Base-by-base conservation (phyloP, 306 rosid species). In the Pyrus betulifolia region DNA sequence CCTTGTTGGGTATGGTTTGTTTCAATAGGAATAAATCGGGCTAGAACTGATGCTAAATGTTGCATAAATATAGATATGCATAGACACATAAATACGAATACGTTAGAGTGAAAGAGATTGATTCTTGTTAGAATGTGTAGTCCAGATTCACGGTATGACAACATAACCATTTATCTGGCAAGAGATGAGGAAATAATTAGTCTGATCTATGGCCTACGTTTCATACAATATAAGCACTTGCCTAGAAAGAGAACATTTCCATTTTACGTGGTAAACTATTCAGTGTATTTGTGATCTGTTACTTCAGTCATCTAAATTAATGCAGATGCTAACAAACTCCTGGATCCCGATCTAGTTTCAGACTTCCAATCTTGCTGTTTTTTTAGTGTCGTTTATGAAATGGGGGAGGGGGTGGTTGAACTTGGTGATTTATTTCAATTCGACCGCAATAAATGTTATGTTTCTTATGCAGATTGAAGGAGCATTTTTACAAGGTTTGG, bases 401-500 rank as follows among this genome's bases (percentile, higher is more conserved):
- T n/a, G 15, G 33, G 67, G 51, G 4, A 33, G 22, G 30, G n/a
- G 31, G 5, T 14, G 45, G 66, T 33, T 8, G 54, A 22, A 72
- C 35, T n/a, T 0, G 31, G 51, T 31, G 25, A 21, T 21, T 19
- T 68, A 2, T 12, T 65, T 42, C 19, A 68, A 12, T 40, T n/a
- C 1, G 28, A 10, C 49, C 21, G 23, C 70, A 67, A 38, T 10
- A 67, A 17, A 10, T 75, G 6, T 79, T 74, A 74, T 72, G 52
- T 46, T 71, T 71, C 65, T 45, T 59, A 64, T 62, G 76, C 85
- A 95, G 96, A 86, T 95, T 6, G 97, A 95, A 87, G 98, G 97
- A 78, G 98, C 98, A 67, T 95, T 95, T 79, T 54, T 90, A 65
- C 98, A 95, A 88, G 98, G 97, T 79, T 76, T 92, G 87, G 98